A percentile compares a stretch with the other conserved stretches of the same genome.
phyloP scores from a whole-genome alignment of 1,284 basidiomycete genomes.

The Flammula alnicola region DNA sequence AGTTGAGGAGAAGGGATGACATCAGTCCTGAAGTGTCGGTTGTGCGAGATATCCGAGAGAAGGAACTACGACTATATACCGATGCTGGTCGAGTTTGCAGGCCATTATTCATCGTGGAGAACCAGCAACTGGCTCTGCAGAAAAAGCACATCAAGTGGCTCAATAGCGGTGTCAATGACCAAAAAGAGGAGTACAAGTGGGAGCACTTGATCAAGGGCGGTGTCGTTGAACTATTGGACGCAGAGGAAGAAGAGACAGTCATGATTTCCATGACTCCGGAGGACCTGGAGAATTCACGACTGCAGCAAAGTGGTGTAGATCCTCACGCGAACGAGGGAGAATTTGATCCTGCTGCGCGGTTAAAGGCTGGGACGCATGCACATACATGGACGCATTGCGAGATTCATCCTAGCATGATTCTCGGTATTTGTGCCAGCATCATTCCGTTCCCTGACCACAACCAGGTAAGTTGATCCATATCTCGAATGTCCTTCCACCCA shows the following conservation, averaged over 20 bases:
- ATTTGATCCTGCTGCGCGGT: constrained; percentile 86
- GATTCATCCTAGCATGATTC: constrained; percentile 99
- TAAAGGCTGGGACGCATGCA: constrained; percentile 81
- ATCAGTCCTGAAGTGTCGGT: constrained; percentile 97
- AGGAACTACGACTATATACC: constrained; percentile 93
- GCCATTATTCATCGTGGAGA: constrained; percentile 96
- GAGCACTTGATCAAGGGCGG: constrained; percentile 86
- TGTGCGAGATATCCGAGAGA: constrained; percentile 96
- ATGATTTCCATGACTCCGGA: constrained; percentile 99
- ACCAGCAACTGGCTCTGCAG: constrained; percentile 82
- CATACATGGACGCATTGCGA: constrained; percentile 99
- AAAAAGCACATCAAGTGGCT: constrained; percentile 87
- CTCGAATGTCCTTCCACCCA: not conserved
- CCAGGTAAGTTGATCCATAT: constrained; percentile 79
- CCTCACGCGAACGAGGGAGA: constrained; percentile 66
- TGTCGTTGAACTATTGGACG: constrained; percentile 94
- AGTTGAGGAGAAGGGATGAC: constrained; percentile 92
- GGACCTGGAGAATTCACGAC: constrained; percentile 86
- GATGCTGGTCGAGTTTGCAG: constrained; percentile 97
- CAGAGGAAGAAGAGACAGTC: constrained; percentile 99
- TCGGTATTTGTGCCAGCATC: constrained; percentile 98
- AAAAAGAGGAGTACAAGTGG: constrained; percentile 79
- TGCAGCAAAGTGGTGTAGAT: constrained; percentile 67
- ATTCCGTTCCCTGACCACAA: constrained; percentile 99
- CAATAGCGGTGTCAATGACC: constrained; percentile 57